These are phyloP conservation scores for Colletotrichum trifolii DNA, from an alignment of 2,329 filamentous ascomycete genomes.

Conservation along the genomic window DNA sequence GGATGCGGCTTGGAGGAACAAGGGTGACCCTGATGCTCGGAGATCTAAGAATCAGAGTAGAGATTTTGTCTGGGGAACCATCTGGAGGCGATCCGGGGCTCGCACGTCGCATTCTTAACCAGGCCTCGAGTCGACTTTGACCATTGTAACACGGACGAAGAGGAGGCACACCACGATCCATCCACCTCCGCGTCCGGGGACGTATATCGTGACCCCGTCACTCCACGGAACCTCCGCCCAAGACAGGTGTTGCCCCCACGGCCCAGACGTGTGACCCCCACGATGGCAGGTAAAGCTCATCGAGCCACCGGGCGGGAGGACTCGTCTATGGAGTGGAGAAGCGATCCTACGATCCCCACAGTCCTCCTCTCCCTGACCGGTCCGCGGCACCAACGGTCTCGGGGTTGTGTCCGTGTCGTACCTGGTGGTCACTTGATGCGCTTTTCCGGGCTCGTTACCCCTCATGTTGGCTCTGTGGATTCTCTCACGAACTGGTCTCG, in stretches of 20 bases:
- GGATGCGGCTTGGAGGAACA: neutral
- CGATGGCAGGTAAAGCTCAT: neutral
- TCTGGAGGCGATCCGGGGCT: neutral
- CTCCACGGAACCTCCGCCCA: slow-evolving; percentile 6
- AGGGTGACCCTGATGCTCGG: neutral
- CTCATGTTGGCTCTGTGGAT: neutral
- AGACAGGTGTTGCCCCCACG: neutral
- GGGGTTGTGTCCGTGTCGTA: slow-evolving; percentile 8
- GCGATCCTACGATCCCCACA: slow-evolving; percentile 14
- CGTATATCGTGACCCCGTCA: slow-evolving; percentile 3
- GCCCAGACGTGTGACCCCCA: slow-evolving; percentile 18
- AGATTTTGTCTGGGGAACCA: neutral
- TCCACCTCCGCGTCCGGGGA: slow-evolving; percentile 15
- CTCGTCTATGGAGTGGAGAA: neutral
- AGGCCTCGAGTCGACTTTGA: neutral
- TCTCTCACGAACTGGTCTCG: too few species aligned
- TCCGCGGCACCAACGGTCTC: neutral
- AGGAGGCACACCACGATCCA: slow-evolving; percentile 1
- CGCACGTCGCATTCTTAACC: slow-evolving; percentile 25
- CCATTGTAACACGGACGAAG: neutral
- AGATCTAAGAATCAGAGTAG: neutral
- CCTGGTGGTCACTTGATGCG: neutral
- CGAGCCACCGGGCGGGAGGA: too few species aligned
- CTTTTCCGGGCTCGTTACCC: neutral
- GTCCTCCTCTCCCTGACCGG: neutral